Percentiles rank a stretch among this genome's conserved stretches.
These are phyloP conservation scores for Yarrowia galli DNA, from an alignment of 1,139 yeast genomes.

Conservation along the genomic window DNA sequence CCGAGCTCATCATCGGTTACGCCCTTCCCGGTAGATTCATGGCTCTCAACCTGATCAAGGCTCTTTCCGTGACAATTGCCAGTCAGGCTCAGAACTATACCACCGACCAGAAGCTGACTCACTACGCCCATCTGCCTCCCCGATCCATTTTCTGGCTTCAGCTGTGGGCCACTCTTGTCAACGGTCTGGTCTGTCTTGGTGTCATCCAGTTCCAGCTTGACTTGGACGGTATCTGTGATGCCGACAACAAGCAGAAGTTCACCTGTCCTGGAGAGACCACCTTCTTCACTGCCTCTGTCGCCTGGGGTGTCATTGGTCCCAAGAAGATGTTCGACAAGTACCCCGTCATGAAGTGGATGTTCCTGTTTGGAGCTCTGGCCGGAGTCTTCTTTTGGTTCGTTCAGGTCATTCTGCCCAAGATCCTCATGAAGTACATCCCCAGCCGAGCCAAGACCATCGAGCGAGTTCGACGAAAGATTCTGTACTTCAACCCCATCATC, in stretches of 20 bases:
- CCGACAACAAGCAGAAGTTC: constrained; percentile 45
- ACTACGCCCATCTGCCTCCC: constrained; percentile 65
- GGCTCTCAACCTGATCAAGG: constrained; percentile 66
- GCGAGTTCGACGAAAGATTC: constrained; percentile 13
- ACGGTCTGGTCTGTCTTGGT: constrained; percentile 57
- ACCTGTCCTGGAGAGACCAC: constrained; percentile 53
- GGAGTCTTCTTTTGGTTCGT: constrained; percentile 56
- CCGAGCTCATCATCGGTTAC: constrained; percentile 67
- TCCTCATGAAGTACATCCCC: constrained; percentile 28
- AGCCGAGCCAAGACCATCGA: background rate
- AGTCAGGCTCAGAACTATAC: constrained; percentile 66
- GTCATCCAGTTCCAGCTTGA: constrained; percentile 60
- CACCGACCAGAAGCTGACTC: constrained; percentile 64
- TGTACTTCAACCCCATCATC: constrained; percentile 59
- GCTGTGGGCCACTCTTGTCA: constrained; percentile 53
- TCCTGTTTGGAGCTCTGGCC: constrained; percentile 49
- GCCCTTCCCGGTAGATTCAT: constrained; percentile 69
- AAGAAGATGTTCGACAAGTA: constrained; percentile 58
- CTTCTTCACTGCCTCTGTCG: constrained; percentile 60
- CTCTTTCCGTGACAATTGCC: constrained; percentile 65
- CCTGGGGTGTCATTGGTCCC: constrained; percentile 75
- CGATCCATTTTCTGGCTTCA: constrained; percentile 66
- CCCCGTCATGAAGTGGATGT: constrained; percentile 55
- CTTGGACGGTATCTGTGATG: constrained; percentile 45
- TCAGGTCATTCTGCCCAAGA: constrained; percentile 53